Percentiles rank a stretch among this genome's conserved stretches.
Evolutionary conservation across 1,139 yeast species (phyloP).

Genomic region (Hyphopichia khmerensis): DNA sequence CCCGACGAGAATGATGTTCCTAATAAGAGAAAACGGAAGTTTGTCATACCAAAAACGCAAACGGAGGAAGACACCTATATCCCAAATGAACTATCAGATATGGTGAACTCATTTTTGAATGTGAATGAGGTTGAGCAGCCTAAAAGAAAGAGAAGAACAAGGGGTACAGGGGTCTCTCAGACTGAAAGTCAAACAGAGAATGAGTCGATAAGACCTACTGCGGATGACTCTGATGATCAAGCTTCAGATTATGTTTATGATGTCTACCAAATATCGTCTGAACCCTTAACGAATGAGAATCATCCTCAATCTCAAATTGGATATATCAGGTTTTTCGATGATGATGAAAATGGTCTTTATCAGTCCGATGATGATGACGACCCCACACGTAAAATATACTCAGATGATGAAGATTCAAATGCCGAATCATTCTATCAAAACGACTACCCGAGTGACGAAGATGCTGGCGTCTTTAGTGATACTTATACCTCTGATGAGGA

Average conservation of each 20-base stretch:
- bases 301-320: constrained; percentile 58
- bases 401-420: constrained; percentile 46
- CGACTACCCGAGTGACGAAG: constrained; percentile 95
- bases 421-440: constrained; percentile 91
- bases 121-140: constrained; percentile 11
- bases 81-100: constrained; percentile 64
- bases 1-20: constrained; percentile 2
- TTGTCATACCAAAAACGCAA: constrained; percentile 33
- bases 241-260: constrained; percentile 79
- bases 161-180: neutral
- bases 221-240: constrained; percentile 17
- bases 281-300: constrained; percentile 51
- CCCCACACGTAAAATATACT: constrained; percentile 28
- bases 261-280: constrained; percentile 54
- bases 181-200: neutral
- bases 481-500: constrained; percentile 18
- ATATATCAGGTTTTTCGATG: constrained; percentile 67
- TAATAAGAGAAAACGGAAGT: constrained; percentile 20
- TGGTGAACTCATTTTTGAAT: constrained; percentile 59
- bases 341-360: constrained; percentile 53
- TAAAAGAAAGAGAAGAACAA: constrained; percentile 8
- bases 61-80: constrained; percentile 42
- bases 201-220: neutral
- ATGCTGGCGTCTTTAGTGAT: constrained; percentile 43
- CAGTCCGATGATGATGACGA: constrained; percentile 51